Conservation (phyloP, 768 basidiomycete genomes). For the Peribolospora kevripleyi region DNA sequence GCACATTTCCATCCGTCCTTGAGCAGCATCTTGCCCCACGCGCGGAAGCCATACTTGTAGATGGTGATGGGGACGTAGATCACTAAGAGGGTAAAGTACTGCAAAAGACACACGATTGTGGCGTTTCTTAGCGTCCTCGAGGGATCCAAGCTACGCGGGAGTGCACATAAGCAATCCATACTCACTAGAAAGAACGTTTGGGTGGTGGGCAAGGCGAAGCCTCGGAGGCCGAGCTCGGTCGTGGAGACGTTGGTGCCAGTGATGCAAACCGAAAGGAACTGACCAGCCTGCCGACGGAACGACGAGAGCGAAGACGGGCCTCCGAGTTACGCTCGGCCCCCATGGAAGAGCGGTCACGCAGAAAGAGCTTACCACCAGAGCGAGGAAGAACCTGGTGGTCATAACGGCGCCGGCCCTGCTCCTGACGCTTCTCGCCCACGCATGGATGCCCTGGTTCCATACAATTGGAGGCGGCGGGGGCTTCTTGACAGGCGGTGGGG, state of each 20-base stretch:
- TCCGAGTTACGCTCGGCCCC: background rate
- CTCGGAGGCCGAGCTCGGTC: conserved; percentile 10
- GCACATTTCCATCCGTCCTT: conserved; percentile 14
- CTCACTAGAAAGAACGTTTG: background rate
- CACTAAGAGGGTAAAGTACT: conserved; percentile 8
- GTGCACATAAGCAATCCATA: background rate
- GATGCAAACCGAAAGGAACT: conserved; percentile 11
- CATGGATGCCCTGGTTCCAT: too few relatives aligned
- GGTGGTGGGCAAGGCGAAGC: conserved; percentile 8
- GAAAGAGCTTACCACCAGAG: background rate
- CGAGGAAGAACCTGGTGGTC: conserved; percentile 1
- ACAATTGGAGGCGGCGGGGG: too few relatives aligned
- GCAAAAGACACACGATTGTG: too few relatives aligned
- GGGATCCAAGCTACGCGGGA: too few relatives aligned
- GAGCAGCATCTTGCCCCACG: conserved; percentile 11
- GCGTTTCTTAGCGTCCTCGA: too few relatives aligned
- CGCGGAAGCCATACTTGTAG: conserved; percentile 12
- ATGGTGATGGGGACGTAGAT: conserved; percentile 13
- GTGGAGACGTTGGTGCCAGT: conserved; percentile 10
- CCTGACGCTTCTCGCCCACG: background rate
- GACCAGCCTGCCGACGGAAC: conserved; percentile 7
- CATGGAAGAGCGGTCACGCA: background rate
- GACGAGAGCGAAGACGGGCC: background rate
- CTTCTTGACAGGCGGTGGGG: too few relatives aligned
- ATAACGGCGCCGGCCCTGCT: background rate